Evolutionary conservation across 495 filamentous ascomycete genomes (phyloP), one percentile per base, ranked within the genome.

Genomic region (Daldinia loculata): DNA sequence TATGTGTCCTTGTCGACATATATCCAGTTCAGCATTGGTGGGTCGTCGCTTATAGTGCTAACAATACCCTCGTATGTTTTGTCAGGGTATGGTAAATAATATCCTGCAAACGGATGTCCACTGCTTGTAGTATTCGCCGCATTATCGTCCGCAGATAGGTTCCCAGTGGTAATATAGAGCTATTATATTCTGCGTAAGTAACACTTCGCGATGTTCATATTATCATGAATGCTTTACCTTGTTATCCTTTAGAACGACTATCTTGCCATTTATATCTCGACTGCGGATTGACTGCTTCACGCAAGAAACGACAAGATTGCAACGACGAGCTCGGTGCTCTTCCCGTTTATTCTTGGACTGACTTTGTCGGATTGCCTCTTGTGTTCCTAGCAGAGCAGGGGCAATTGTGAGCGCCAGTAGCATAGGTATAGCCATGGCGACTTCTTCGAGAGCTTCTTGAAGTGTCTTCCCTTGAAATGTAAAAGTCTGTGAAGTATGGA

Each of bases 1-100:
- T 83, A 80, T 6, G 80, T 88, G 65, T 86, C 82, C 67, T 83
- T 81, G 79, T 89, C 86, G 62, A 88, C 81, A 57, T 87, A 90
- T 12, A 90, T 85, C 88, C 88, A 90, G 78, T 89, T 89, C 19
- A 90, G 78, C 80, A 85, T 82, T 4, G 88, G 88, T 1, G 87
- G 86, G 62, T 87, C 84, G 64, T 88, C 86, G 7, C 79, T 77
- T 58, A 89, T 86, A 22, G 84, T 84, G 63, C 86, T 87, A 55
- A 90, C 87, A 45, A 89, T 75, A n/a, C 86, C 87, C 56, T 84
- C 86, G 50, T 83, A 77, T 53, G 79, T 76, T 26, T 86, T 83
- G 24, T 79, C 80, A n/a, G 88, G 88, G 70, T 88, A 88, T 6
- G 83, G 83, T 69, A 89, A 82, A 74, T 84, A 89, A 69, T 87